Percentiles rank a stretch among this genome's conserved stretches.
Conservation (phyloP, 1,284 basidiomycete genomes). For the Ustilago vetiveriae region DNA sequence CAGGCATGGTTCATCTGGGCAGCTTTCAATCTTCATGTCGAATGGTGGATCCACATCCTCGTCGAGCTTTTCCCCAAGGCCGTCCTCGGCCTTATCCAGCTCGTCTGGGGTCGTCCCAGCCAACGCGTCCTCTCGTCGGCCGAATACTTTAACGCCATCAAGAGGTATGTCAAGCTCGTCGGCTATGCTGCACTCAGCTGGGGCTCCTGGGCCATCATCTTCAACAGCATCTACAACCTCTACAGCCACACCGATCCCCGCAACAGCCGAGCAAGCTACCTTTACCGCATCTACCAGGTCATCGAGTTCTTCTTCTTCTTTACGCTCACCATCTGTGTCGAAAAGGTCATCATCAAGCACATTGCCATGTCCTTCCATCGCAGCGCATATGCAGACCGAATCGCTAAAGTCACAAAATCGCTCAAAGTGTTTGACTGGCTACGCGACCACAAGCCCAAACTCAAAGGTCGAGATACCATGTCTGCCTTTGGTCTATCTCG, state of each 20-base stretch:
- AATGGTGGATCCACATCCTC: conserved; percentile 62
- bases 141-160: conserved; percentile 61
- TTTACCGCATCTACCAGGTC: conserved; percentile 63
- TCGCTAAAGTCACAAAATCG: conserved; percentile 72
- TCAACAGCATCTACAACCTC: conserved; percentile 57
- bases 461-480: conserved; percentile 66
- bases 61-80: conserved; percentile 60
- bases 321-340: conserved; percentile 57
- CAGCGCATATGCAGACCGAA: conserved; percentile 78
- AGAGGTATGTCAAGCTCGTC: conserved; percentile 59
- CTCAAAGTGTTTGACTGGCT: conserved; percentile 77
- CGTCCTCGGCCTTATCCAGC: conserved; percentile 46
- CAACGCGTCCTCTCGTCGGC: conserved; percentile 49
- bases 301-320: conserved; percentile 65
- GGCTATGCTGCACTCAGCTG: conserved; percentile 61
- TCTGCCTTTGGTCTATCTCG: conserved; percentile 69
- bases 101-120: conserved; percentile 57
- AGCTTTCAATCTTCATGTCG: conserved; percentile 62
- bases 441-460: conserved; percentile 76
- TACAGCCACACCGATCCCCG: conserved; percentile 47
- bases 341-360: conserved; percentile 62
- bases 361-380: conserved; percentile 73
- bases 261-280: conserved; percentile 51
- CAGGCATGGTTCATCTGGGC: conserved; percentile 66
- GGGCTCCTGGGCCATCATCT: conserved; percentile 65